Percentiles rank a stretch among this genome's conserved stretches.
These are phyloP conservation scores for Pseudopyrenochaeta lycopersici DNA, from an alignment of 2,329 filamentous ascomycete genomes.

Conservation along the genomic window DNA sequence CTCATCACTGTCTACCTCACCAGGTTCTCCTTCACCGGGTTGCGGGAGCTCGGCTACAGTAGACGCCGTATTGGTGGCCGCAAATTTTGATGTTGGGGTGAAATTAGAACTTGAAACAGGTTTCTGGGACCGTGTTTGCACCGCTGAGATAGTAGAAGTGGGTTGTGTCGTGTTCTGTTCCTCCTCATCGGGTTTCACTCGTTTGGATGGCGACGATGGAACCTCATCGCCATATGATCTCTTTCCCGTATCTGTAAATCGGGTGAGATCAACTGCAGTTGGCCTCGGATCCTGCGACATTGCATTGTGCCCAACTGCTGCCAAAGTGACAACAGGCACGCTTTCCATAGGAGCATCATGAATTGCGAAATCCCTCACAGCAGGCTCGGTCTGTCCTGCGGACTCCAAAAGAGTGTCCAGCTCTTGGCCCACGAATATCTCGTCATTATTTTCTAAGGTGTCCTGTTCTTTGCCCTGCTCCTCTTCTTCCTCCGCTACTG, in stretches of 20 bases:
- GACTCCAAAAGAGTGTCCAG: constrained; percentile 33
- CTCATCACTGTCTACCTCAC: constrained; percentile 36
- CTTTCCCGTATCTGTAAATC: constrained; percentile 24
- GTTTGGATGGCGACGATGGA: constrained; percentile 39
- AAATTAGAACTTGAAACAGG: constrained; percentile 2
- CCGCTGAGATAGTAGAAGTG: constrained; percentile 3
- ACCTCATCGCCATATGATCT: constrained; percentile 31
- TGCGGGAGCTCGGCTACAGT: constrained; percentile 22
- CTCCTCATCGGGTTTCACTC: constrained; percentile 30
- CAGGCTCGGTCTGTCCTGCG: constrained; percentile 16
- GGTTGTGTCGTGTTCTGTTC: constrained; percentile 5
- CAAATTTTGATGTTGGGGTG: constrained; percentile 23
- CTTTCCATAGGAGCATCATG: constrained; percentile 7
- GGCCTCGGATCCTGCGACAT: not conserved
- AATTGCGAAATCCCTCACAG: constrained; percentile 23
- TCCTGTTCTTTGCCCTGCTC: not conserved
- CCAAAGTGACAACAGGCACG: not conserved
- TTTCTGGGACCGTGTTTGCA: not conserved
- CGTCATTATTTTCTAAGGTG: constrained; percentile 43
- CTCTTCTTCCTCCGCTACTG: constrained; percentile 26
- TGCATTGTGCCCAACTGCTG: not conserved
- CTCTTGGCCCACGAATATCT: constrained; percentile 55
- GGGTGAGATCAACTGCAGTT: not conserved
- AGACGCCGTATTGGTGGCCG: constrained; percentile 24
- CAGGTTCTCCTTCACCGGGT: constrained; percentile 17